Evolutionary conservation across 495 filamentous ascomycete genomes (phyloP).

Genomic region (Talaromyces borbonicus): DNA sequence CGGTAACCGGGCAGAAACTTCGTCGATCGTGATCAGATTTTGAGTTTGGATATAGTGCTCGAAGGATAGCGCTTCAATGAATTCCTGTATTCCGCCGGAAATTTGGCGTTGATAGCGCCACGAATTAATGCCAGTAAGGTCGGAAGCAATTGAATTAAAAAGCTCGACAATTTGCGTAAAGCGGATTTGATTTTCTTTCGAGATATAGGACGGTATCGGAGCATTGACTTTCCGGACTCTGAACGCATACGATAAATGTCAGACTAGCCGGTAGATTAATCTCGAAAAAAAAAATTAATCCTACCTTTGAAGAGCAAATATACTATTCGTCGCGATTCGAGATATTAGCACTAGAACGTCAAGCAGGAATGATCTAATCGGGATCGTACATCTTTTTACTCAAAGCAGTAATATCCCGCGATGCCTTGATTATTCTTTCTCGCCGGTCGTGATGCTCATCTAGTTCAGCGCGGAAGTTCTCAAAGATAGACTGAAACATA

Average conservation of each 20-base stretch:
- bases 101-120: conserved; percentile 75
- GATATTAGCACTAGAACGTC: not conserved
- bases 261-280: not conserved
- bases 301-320: conserved; percentile 88
- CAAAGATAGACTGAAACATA: conserved; percentile 66
- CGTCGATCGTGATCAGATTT: conserved; percentile 54
- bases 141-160: conserved; percentile 55
- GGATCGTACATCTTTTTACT: conserved; percentile 88
- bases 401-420: conserved; percentile 79
- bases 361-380: not conserved
- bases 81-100: conserved; percentile 75
- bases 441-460: conserved; percentile 92
- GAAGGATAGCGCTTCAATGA: conserved; percentile 79
- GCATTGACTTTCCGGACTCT: conserved; percentile 56
- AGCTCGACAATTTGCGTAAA: conserved; percentile 56
- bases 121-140: conserved; percentile 68
- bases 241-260: not conserved
- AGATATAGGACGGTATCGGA: conserved; percentile 54
- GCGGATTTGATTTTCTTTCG: conserved; percentile 53
- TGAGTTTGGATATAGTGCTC: conserved; percentile 77
- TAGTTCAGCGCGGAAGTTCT: conserved; percentile 72
- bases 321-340: conserved; percentile 48
- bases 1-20: conserved; percentile 44
- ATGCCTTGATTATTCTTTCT: conserved; percentile 79
- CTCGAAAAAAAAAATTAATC: not conserved